phyloP scores from a whole-genome alignment of 805 yeast species.

The Phaffomyces antillensis region DNA sequence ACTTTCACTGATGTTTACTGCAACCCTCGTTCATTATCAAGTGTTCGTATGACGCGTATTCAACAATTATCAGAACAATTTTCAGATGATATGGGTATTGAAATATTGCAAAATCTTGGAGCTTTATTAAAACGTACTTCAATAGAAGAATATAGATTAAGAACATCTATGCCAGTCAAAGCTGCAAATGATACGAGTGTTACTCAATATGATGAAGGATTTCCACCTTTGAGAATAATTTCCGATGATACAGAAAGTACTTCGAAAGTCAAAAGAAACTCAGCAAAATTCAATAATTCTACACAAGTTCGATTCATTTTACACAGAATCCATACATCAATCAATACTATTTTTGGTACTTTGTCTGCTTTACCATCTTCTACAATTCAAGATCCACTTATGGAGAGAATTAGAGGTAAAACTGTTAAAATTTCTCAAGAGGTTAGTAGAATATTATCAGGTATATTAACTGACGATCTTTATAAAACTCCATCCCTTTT shows the following conservation, averaged over 20 bases:
- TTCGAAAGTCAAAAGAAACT: constrained; percentile 35
- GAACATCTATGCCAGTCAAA: constrained; percentile 39
- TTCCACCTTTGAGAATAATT: constrained; percentile 37
- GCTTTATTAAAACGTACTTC: constrained; percentile 43
- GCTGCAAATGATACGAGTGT: constrained; percentile 39
- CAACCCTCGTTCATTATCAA: constrained; percentile 43
- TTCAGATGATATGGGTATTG: constrained; percentile 34
- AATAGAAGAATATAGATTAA: constrained; percentile 50
- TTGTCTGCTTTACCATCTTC: constrained; percentile 39
- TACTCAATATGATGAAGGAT: constrained; percentile 22
- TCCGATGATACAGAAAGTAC: constrained; percentile 30
- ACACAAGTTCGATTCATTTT: constrained; percentile 46
- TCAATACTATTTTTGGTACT: constrained; percentile 35
- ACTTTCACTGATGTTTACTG: constrained; percentile 51
- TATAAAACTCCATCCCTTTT: constrained; percentile 22
- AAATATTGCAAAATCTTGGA: constrained; percentile 35
- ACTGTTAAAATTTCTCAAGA: constrained; percentile 36
- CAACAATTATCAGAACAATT: constrained; percentile 33
- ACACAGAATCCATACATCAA: constrained; percentile 40
- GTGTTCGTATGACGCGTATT: constrained; percentile 21
- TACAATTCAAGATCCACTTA: constrained; percentile 38
- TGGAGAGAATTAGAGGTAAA: constrained; percentile 29
- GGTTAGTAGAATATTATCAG: constrained; percentile 21
- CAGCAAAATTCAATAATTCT: constrained; percentile 58
- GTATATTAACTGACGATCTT: constrained; percentile 15